These are phyloP conservation scores for Drosera capensis DNA, from an alignment of 148 eudicot genomes.

Conservation along the genomic window DNA sequence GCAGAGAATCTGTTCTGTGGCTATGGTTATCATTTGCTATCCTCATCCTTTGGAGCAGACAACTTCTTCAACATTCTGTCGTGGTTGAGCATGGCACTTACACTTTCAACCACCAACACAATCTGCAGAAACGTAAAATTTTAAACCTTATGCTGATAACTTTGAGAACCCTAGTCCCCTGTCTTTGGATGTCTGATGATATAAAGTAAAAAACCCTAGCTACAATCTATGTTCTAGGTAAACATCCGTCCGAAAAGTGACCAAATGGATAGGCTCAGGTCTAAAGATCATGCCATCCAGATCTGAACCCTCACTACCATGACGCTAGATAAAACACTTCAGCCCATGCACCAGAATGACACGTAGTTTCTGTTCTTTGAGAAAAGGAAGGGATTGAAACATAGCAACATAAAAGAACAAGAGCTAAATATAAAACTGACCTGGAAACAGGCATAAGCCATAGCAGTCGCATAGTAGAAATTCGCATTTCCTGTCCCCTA, in stretches of 20 bases:
- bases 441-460: constrained; percentile 83
- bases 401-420: neutral
- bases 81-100: constrained; percentile 74
- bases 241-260: too few relatives aligned
- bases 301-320: neutral
- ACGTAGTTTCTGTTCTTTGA: too few relatives aligned
- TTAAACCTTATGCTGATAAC: too few relatives aligned
- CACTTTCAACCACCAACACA: constrained; percentile 80
- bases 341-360: neutral
- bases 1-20: neutral
- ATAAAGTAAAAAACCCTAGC: too few relatives aligned
- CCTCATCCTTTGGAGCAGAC: constrained; percentile 1
- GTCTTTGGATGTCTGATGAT: too few relatives aligned
- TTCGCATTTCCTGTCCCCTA: constrained; percentile 99
- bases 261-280: too few relatives aligned
- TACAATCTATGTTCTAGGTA: too few relatives aligned
- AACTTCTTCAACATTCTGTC: constrained; percentile 64
- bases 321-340: neutral
- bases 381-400: neutral
- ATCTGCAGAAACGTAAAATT: constrained; percentile 32
- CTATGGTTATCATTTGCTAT: neutral
- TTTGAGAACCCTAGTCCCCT: too few relatives aligned
- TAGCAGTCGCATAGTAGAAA: constrained; percentile 88
- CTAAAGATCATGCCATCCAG: too few relatives aligned
- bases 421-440: constrained; percentile 21